Evolutionary conservation across 306 rosid genomes (phyloP).

Genomic region (Myrica gale): DNA sequence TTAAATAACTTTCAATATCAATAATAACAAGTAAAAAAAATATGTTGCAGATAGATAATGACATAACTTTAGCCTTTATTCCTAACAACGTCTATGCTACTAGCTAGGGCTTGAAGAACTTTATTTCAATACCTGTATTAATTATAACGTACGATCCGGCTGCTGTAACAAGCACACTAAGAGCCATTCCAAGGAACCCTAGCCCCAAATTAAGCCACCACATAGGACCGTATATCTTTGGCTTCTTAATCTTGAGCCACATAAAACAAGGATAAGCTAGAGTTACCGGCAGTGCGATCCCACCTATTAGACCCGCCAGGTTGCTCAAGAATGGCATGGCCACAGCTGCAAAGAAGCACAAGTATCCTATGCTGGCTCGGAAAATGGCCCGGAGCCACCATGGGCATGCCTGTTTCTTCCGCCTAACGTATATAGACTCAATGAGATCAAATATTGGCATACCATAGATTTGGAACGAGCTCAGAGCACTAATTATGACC

Average conservation of each 20-base stretch:
- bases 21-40: no score
- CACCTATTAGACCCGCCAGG: constrained; percentile 53
- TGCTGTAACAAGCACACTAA: constrained; percentile 32
- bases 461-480: constrained; percentile 56
- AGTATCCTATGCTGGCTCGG: constrained; percentile 37
- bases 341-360: constrained; percentile 38
- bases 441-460: constrained; percentile 56
- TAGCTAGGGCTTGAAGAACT: constrained; percentile 45
- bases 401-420: constrained; percentile 45
- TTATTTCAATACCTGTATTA: constrained; percentile 31
- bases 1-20: no score
- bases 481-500: constrained; percentile 39
- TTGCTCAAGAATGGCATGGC: constrained; percentile 48
- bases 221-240: constrained; percentile 23
- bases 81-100: constrained; percentile 1
- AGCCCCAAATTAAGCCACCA: constrained; percentile 48
- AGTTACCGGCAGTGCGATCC: constrained; percentile 52
- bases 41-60: not conserved
- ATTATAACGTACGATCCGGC: constrained; percentile 38
- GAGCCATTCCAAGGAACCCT: constrained; percentile 33
- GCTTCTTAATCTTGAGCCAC: constrained; percentile 61
- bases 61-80: not conserved
- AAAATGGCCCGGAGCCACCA: constrained; percentile 47
- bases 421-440: constrained; percentile 43
- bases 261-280: constrained; percentile 54